Base-by-base conservation (phyloP, 371 early-diverging fungal genomes). In the Zopfochytrium polystomum region DNA sequence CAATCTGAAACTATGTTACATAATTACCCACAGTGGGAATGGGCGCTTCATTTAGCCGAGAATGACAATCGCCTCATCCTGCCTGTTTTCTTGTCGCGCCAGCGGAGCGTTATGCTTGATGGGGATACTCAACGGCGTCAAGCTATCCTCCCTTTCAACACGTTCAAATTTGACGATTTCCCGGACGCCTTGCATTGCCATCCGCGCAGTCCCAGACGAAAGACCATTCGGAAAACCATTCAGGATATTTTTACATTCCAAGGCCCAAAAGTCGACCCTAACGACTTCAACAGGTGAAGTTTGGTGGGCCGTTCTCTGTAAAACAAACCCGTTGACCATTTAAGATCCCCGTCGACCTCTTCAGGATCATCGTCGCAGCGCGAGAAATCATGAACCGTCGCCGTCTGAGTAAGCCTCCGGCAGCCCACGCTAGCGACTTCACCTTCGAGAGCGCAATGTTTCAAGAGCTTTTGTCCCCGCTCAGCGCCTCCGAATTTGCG, bases 21-120 rank as follows among this genome's bases (percentile, higher is more conserved):
- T n/a, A 13, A 22, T 44, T 55, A n/a, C 13, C 6, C 11, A 13
- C 46, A 55, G 56, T 55, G 56, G 56, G 56, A 55, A 55, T 29
- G 38, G 11, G 56, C 56, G 9, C 26, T 55, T 11, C 48, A 55
- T 42, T 25, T 55, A 13, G 9, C 13, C 13, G 15, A 48, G 13
- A 5, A 20, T 5, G 18, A 33, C 23, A 20, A 45, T 20, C 18
- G 11, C 22, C 9, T 6, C 7, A 55, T 55, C 25, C 20, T 33
- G 18, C 56, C 56, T 20, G 13, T 55, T 15, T 55, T 55, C 46
- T 20, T 55, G n/a, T n/a, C n/a, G 6, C n/a, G n/a, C n/a, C n/a
- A n/a, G n/a, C n/a, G n/a, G n/a, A n/a, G n/a, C n/a, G n/a, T n/a
- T n/a, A n/a, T n/a, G n/a, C n/a, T n/a, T n/a, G n/a, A n/a, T n/a